Evolutionary conservation across 208 protist genomes (phyloP).

Genomic region (Leishmania turanica): DNA sequence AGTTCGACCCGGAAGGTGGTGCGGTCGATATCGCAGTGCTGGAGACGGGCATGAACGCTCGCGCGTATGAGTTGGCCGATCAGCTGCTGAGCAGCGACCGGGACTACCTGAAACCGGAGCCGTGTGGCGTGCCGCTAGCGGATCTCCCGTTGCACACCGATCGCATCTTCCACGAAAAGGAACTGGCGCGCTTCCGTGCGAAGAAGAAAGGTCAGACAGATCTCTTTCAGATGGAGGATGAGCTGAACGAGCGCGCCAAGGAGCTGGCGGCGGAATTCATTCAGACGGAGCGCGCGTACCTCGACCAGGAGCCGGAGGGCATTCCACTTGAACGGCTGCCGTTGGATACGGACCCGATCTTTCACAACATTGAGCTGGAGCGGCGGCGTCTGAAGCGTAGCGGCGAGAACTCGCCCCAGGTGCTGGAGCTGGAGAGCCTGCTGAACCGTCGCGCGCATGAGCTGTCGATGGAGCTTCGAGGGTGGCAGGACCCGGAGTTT

Average conservation of each 20-base stretch:
- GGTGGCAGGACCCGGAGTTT: constrained; percentile 87
- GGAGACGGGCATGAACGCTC: constrained; percentile 62
- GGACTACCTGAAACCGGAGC: constrained; percentile 65
- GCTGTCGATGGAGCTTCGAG: constrained; percentile 65
- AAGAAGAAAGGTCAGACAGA: constrained; percentile 25
- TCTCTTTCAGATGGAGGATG: constrained; percentile 45
- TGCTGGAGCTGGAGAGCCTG: constrained; percentile 52
- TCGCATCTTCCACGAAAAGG: constrained; percentile 55
- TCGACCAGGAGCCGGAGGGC: constrained; percentile 81
- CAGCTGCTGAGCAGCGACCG: constrained; percentile 61
- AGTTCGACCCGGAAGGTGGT: constrained; percentile 29
- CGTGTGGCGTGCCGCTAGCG: constrained; percentile 62
- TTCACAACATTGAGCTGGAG: constrained; percentile 76
- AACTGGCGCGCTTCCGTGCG: constrained; percentile 38
- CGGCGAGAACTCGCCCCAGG: constrained; percentile 32
- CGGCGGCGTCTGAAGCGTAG: constrained; percentile 53
- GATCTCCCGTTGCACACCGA: constrained; percentile 71
- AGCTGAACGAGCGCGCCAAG: constrained; percentile 53
- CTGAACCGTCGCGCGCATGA: constrained; percentile 64
- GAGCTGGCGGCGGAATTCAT: constrained; percentile 70
- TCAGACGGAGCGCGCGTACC: constrained; percentile 59
- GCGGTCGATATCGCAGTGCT: constrained; percentile 44
- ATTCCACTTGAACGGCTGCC: constrained; percentile 63
- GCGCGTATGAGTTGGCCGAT: constrained; percentile 62
- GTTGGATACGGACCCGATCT: constrained; percentile 69